Base-by-base conservation (phyloP, 306 rosid genomes). In the Sindora glabra region DNA sequence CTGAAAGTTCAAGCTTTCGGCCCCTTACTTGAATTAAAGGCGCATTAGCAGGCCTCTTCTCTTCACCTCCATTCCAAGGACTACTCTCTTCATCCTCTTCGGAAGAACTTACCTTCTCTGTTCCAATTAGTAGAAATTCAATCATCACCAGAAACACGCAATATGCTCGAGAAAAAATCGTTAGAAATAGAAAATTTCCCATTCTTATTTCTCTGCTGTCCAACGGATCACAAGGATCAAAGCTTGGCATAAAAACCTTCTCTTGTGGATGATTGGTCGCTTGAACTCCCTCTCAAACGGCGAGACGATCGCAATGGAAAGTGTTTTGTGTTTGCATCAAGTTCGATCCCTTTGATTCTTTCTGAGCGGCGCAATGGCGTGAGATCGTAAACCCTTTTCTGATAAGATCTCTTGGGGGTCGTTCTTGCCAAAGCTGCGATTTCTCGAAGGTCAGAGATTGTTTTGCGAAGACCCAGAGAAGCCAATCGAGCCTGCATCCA, bases 341-440 rank as follows among this genome's bases (percentile, higher is more conserved):
- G 21, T 30, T 65, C 5, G 21, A 9, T 18, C 27, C 13, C 48
- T 29, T 56, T 83, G 73, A 87, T 36, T 19, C 95, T 64, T 50
- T 52, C 48, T 0, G 92, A 84, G 44, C 85, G 91, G 30, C 95
- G 89, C 27, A 77, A n/a, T 0, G 89, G 76, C 16, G 70, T 60
- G 44, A 64, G 54, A 23, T 24, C 61, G 10, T 70, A 42, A 6
- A 53, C 48, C 59, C 25, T 74, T 17, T 72, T 68, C 6, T 6
- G 15, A 34, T 32, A 9, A 1, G 67, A 0, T 22, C 56, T 58
- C 22, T 64, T 68, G 5, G 65, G 51, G 16, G 60, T 15, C 36
- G 65, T 40, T 37, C 33, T 58, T 21, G 56, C 25, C 42, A 79
- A 53, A 10, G 77, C 32, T 46, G 64, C 21, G 12, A 25, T 8